Evolutionary conservation across 2,329 filamentous ascomycete genomes (phyloP).

Genomic region (Ascochyta fabae): DNA sequence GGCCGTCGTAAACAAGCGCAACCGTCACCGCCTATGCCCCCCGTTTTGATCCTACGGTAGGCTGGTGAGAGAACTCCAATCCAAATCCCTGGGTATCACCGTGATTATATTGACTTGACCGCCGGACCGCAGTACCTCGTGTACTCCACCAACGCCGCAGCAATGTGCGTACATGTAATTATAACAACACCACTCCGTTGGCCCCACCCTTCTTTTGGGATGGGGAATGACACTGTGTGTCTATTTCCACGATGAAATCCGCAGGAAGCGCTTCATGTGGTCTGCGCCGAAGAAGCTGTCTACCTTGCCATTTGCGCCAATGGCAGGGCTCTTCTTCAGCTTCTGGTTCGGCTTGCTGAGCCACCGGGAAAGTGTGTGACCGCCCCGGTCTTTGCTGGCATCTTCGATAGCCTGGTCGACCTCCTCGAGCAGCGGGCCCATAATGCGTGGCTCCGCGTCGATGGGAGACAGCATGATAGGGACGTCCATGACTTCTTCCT

Average conservation of each 20-base stretch:
- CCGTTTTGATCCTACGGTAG: constrained; percentile 9
- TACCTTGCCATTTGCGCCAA: constrained; percentile 28
- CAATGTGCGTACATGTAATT: constrained; percentile 14
- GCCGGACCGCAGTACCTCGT: constrained; percentile 16
- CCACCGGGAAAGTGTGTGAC: constrained; percentile 42
- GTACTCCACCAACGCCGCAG: constrained; percentile 17
- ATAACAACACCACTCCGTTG: constrained; percentile 4
- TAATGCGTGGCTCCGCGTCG: constrained; percentile 43
- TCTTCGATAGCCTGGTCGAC: constrained; percentile 38
- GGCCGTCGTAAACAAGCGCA: constrained; percentile 16
- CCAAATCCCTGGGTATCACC: constrained; percentile 20
- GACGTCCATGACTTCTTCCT: constrained; percentile 52
- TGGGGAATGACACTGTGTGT: background rate
- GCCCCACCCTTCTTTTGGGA: background rate
- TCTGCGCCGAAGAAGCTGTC: constrained; percentile 47
- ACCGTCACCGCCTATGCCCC: constrained; percentile 12
- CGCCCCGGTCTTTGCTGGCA: constrained; percentile 27
- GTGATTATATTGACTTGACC: constrained; percentile 20
- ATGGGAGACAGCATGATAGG: constrained; percentile 47
- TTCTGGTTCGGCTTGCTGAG: constrained; percentile 35
- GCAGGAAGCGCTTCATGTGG: constrained; percentile 46
- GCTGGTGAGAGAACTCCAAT: constrained; percentile 20
- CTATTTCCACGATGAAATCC: constrained; percentile 44
- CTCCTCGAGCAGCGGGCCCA: constrained; percentile 45
- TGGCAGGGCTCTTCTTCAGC: constrained; percentile 19